phyloP scores from a whole-genome alignment of 2,329 filamentous ascomycete species.

The Juglanconis juglandina region DNA sequence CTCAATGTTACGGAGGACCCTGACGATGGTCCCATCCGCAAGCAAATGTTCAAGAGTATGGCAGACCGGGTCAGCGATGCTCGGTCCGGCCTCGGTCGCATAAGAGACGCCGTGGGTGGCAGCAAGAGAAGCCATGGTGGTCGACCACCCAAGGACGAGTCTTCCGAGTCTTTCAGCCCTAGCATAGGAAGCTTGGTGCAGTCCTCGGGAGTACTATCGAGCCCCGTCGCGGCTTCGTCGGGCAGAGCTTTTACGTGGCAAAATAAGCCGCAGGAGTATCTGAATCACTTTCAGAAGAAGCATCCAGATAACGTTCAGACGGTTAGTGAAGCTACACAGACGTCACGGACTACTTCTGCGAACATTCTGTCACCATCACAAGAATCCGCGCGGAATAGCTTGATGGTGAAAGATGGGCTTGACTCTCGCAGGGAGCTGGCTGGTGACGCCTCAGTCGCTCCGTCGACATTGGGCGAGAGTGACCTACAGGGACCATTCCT shows the following conservation, averaged over 20 bases:
- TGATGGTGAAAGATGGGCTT: constrained; percentile 26
- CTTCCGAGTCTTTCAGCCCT: constrained; percentile 34
- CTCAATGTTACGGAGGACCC: constrained; percentile 45
- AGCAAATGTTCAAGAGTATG: constrained; percentile 73
- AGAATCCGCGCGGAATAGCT: constrained; percentile 20
- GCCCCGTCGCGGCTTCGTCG: constrained; percentile 34
- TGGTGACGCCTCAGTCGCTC: constrained; percentile 52
- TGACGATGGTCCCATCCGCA: constrained; percentile 55
- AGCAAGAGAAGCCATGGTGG: constrained; percentile 50
- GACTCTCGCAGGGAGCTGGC: constrained; percentile 42
- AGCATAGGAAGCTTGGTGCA: constrained; percentile 35
- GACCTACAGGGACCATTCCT: constrained; percentile 55
- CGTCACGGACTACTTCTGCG: constrained; percentile 10
- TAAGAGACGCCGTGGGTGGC: constrained; percentile 78
- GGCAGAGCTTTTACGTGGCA: constrained; percentile 61
- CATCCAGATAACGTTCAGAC: constrained; percentile 24
- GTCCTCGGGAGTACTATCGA: constrained; percentile 33
- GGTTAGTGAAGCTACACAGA: constrained; percentile 16
- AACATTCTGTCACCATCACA: constrained; percentile 15
- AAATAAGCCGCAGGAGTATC: constrained; percentile 59
- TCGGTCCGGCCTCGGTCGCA: constrained; percentile 75
- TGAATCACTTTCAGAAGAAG: constrained; percentile 36
- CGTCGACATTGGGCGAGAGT: constrained; percentile 56
- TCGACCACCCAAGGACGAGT: constrained; percentile 58
- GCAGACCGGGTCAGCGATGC: constrained; percentile 77